Percentiles rank a stretch among this genome's conserved stretches.
phyloP scores from a whole-genome alignment of 75 land plant species.

The Chamaecyparis obtusa region DNA sequence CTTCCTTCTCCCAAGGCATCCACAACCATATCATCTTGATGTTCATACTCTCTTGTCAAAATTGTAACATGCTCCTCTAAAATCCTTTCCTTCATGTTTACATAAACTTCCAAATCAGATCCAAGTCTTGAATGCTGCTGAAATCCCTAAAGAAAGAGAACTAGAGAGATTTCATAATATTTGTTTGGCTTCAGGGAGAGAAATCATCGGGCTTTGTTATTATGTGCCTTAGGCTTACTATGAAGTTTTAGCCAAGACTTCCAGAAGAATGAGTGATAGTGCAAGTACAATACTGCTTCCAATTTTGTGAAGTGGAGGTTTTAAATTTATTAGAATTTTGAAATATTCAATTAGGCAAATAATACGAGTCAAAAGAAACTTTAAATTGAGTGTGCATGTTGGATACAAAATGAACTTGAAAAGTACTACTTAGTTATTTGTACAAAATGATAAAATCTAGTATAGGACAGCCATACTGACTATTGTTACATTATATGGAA shows the following conservation, averaged over 20 bases:
- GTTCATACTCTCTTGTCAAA: background rate
- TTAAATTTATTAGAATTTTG: too few species aligned
- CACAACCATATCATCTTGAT: background rate
- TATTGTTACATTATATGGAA: background rate
- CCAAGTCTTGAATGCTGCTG: background rate
- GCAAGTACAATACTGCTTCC: background rate
- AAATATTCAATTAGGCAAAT: background rate
- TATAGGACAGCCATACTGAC: background rate
- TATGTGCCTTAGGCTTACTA: background rate
- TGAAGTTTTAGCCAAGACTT: background rate
- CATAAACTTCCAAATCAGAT: background rate
- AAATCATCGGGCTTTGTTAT: background rate
- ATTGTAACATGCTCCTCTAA: background rate
- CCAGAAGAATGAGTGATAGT: background rate
- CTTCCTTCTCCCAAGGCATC: conserved; percentile 1
- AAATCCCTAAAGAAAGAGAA: background rate
- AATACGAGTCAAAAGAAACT: background rate
- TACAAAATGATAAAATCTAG: background rate
- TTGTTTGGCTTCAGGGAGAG: background rate
- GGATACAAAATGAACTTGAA: background rate
- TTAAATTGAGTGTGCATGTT: background rate
- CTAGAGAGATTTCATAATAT: background rate
- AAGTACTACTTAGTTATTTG: too few species aligned
- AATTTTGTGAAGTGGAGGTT: background rate
- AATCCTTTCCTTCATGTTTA: conserved; percentile 4